A percentile compares a stretch with the other conserved stretches of the same genome.
Evolutionary conservation across 2,329 filamentous ascomycete genomes (phyloP).

Genomic region (Apiospora phragmitis): DNA sequence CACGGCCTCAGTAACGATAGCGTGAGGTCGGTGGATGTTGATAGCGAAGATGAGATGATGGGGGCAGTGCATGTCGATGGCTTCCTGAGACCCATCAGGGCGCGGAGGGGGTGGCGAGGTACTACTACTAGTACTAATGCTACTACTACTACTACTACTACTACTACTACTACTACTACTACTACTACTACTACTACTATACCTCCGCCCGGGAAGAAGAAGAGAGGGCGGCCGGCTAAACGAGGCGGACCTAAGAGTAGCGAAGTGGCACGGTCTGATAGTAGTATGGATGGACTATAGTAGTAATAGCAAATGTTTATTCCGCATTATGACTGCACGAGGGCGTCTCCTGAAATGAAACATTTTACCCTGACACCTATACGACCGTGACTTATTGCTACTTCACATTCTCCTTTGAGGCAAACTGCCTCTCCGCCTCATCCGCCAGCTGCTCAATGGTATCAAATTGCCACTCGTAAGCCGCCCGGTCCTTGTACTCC

Average conservation of each 20-base stretch:
- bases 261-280: slow-evolving; percentile 6
- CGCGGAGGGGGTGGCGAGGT: slow-evolving; percentile 48
- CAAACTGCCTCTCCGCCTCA: too few relatives aligned
- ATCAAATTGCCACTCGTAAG: too few relatives aligned
- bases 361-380: background rate
- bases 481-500: too few relatives aligned
- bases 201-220: background rate
- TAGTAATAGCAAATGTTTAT: background rate
- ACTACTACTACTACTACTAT: too few relatives aligned
- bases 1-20: slow-evolving; percentile 36
- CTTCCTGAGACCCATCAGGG: slow-evolving; percentile 59
- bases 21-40: slow-evolving; percentile 26
- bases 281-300: background rate
- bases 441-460: too few relatives aligned
- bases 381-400: background rate
- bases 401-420: too few relatives aligned
- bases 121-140: too few relatives aligned
- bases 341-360: too few relatives aligned
- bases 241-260: slow-evolving; percentile 15
- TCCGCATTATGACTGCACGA: background rate
- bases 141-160: too few relatives aligned
- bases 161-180: too few relatives aligned
- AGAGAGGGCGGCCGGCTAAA: slow-evolving; percentile 11
- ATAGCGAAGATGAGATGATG: slow-evolving; percentile 53
- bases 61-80: slow-evolving; percentile 70